A percentile compares a stretch with the other conserved stretches of the same genome.
Evolutionary conservation across 140 eudicot species (phyloP).

Genomic region (Cichorium intybus): DNA sequence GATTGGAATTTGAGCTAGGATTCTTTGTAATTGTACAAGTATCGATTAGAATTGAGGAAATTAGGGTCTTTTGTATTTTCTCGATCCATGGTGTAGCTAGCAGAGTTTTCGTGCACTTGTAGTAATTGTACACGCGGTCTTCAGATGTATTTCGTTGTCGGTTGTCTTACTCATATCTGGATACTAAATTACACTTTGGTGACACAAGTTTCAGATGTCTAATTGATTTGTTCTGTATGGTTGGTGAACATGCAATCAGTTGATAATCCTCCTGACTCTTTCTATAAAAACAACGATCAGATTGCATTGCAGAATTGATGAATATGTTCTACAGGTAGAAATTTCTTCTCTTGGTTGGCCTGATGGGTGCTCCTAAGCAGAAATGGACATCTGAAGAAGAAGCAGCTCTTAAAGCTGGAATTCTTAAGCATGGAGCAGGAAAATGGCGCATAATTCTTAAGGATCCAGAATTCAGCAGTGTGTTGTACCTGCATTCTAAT

Average conservation of each 20-base stretch:
- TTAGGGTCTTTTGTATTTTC: constrained; percentile 10
- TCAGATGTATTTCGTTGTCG: constrained; percentile 7
- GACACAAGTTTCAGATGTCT: background rate
- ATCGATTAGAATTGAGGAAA: constrained; percentile 1
- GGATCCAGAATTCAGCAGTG: constrained; percentile 82
- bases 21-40: background rate
- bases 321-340: constrained; percentile 25
- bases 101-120: background rate
- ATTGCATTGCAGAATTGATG: background rate
- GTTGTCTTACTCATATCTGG: constrained; percentile 11
- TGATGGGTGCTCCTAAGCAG: constrained; percentile 95
- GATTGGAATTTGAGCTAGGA: constrained; percentile 15
- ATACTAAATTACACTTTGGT: constrained; percentile 9
- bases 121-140: background rate
- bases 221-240: constrained; percentile 4
- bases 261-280: background rate
- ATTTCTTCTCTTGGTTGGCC: constrained; percentile 8
- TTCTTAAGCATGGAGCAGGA: constrained; percentile 86
- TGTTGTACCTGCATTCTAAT: constrained; percentile 73
- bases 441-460: constrained; percentile 95
- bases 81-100: too few species aligned
- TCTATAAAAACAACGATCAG: background rate
- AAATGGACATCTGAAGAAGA: constrained; percentile 95
- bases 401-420: constrained; percentile 92
- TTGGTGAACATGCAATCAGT: background rate